Percentiles rank a stretch among this genome's conserved stretches.
Conservation (phyloP, 164 flowering plant species). For the Tetrastigma voinierianum region DNA sequence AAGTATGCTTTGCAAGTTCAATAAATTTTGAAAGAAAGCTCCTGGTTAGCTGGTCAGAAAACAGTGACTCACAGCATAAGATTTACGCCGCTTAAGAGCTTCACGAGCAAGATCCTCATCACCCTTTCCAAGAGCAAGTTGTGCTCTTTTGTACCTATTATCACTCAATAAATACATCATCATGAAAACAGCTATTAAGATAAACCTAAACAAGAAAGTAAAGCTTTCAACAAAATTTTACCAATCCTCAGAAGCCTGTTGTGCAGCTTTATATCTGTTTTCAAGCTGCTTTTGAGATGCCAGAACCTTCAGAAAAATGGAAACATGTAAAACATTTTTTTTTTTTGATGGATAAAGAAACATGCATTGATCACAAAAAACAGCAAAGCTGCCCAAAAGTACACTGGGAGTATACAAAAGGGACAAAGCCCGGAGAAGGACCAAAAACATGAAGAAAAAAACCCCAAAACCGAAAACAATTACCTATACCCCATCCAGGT, state of each 20-base stretch:
- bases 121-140: slow-evolving; percentile 75
- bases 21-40: background rate
- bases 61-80: slow-evolving; percentile 55
- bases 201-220: background rate
- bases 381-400: too few species aligned
- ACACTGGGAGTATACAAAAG: too few species aligned
- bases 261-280: slow-evolving; percentile 69
- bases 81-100: slow-evolving; percentile 75
- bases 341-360: too few species aligned
- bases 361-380: too few species aligned
- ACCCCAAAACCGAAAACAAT: too few species aligned
- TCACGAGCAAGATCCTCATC: slow-evolving; percentile 88
- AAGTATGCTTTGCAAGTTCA: background rate
- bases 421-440: too few species aligned
- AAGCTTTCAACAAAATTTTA: slow-evolving; percentile 8
- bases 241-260: slow-evolving; percentile 76
- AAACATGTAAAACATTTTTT: too few species aligned
- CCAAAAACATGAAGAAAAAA: too few species aligned
- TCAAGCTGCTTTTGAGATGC: slow-evolving; percentile 74
- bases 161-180: slow-evolving; percentile 10
- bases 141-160: slow-evolving; percentile 66
- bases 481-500: too few species aligned
- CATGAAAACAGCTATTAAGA: background rate
- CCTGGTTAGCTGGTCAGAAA: background rate
- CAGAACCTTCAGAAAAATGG: slow-evolving; percentile 48